A percentile compares a stretch with the other conserved stretches of the same genome.
These are phyloP conservation scores for Zea mays DNA, from an alignment of 176 grass and related monocot species.

Conservation along the genomic window Zm-B73-REFERENCE-NAM-5.0 NC_050098.1:185008001-185008500, in stretches of 20 bases:
- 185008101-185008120: too few species aligned
- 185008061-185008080: too few species aligned
- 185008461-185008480: slow-evolving; percentile 69
- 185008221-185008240: slow-evolving; percentile 41
- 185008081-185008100: too few species aligned
- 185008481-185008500: slow-evolving; percentile 59
- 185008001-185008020: too few species aligned
- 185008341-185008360: slow-evolving; percentile 70
- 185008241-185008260: slow-evolving; percentile 4
- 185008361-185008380: slow-evolving; percentile 75
- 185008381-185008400: slow-evolving; percentile 45
- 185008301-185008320: slow-evolving; percentile 52
- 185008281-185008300: slow-evolving; percentile 45
- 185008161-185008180: too few species aligned
- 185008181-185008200: not conserved
- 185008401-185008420: slow-evolving; percentile 51
- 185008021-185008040: too few species aligned
- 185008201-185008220: slow-evolving; percentile 1
- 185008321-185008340: slow-evolving; percentile 51
- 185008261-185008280: slow-evolving; percentile 61
- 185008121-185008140: too few species aligned
- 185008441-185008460: slow-evolving; percentile 41
- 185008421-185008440: not conserved
- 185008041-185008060: too few species aligned
- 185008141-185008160: too few species aligned